Percentiles rank a stretch among this genome's conserved stretches.
These are phyloP conservation scores for Chlamydomonas reinhardtii DNA, from an alignment of 163 green algal species.

Conservation along the genomic window DNA sequence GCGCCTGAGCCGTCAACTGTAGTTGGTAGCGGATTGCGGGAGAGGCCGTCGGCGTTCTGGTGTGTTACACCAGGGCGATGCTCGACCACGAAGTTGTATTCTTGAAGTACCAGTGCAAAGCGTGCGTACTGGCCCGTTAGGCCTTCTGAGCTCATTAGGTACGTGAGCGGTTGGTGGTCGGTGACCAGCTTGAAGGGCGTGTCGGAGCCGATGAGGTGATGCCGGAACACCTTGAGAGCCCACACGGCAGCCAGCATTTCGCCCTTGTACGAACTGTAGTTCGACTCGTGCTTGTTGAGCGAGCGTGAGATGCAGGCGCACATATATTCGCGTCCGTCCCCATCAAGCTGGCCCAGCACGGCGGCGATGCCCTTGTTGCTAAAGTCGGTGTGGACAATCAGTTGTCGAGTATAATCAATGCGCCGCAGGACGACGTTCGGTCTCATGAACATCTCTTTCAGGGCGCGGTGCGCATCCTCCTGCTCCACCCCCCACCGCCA, in stretches of 20 bases:
- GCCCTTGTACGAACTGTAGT: conserved; percentile 49
- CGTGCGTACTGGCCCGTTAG: conserved; percentile 39
- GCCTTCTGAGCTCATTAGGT: conserved; percentile 34
- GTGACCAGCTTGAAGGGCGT: conserved; percentile 53
- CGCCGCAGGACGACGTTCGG: neutral
- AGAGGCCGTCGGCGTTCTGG: conserved; percentile 49
- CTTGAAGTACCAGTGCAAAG: conserved; percentile 42
- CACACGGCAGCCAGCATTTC: conserved; percentile 51
- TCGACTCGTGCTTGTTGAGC: conserved; percentile 43
- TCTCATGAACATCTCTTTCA: conserved; percentile 40
- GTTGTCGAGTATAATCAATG: neutral
- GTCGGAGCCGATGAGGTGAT: conserved; percentile 44
- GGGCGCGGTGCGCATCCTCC: conserved; percentile 22
- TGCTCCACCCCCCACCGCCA: conserved; percentile 42
- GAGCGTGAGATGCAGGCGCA: conserved; percentile 51
- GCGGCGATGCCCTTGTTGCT: conserved; percentile 44
- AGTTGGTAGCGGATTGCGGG: conserved; percentile 5
- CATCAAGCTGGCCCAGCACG: conserved; percentile 47
- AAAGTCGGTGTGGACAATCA: conserved; percentile 54
- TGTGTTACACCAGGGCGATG: conserved; percentile 39
- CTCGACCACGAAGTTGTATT: conserved; percentile 53
- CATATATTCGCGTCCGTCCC: conserved; percentile 52
- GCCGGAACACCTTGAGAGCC: conserved; percentile 34
- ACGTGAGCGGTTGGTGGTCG: conserved; percentile 56
- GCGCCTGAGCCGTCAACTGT: conserved; percentile 37